Evolutionary conservation across 116 monocot genomes (phyloP).

Genomic region (Cymodocea nodosa): DNA sequence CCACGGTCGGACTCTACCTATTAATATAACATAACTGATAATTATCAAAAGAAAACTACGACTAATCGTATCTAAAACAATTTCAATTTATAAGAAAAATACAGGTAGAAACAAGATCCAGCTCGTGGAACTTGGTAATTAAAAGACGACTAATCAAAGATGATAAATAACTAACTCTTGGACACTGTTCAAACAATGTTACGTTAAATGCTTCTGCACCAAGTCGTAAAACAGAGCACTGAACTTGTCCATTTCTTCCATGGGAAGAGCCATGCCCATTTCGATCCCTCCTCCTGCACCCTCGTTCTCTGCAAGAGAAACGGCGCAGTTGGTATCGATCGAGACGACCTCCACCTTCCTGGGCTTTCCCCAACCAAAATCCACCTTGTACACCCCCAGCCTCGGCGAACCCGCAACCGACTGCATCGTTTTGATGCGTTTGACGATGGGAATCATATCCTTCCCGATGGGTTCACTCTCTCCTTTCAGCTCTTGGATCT

Average conservation of each 20-base stretch:
- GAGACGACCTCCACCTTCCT: constrained; percentile 27
- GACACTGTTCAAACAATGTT: too few species aligned
- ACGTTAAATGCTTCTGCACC: too few species aligned
- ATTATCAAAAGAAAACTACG: too few species aligned
- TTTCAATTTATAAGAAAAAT: too few species aligned
- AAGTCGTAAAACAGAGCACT: background rate
- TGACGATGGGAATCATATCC: background rate
- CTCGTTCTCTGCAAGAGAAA: constrained; percentile 20
- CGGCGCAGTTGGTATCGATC: constrained; percentile 4
- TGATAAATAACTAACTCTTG: too few species aligned
- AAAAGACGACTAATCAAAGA: too few species aligned
- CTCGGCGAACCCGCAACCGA: constrained; percentile 19
- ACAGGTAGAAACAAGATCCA: too few species aligned
- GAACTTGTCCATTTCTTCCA: constrained; percentile 12
- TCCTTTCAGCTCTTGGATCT: background rate
- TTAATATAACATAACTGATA: too few species aligned
- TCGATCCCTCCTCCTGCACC: constrained; percentile 22
- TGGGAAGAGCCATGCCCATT: constrained; percentile 15
- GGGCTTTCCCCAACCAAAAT: constrained; percentile 50
- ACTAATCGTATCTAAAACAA: too few species aligned
- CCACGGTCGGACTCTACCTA: too few species aligned
- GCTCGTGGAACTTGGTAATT: too few species aligned
- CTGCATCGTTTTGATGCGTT: background rate
- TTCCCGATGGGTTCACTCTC: background rate
- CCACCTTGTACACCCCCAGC: constrained; percentile 23